Base-by-base conservation (phyloP, 2,329 filamentous ascomycete species). In the Neopestalotiopsis sp. region DNA sequence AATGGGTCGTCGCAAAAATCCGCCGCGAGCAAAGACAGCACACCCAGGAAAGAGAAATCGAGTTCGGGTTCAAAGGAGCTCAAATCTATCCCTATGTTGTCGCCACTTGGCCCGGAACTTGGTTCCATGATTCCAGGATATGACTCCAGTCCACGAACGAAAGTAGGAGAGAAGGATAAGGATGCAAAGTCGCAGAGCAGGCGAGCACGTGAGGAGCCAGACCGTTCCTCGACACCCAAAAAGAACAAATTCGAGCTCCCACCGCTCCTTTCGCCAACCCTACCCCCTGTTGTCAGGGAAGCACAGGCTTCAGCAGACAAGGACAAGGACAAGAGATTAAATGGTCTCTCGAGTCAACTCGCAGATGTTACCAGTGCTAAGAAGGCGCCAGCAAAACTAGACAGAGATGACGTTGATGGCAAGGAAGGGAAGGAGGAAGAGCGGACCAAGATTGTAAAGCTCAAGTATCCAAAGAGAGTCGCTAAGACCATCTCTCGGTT, bases 261-360 rank as follows among this genome's bases (percentile, higher is more conserved):
- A 0, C 79, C 83, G 0, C 78, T 89, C 6, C 79, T 90, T 12
- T 90, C 88, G 0, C 88, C 88, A 0, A 89, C 87, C 0, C 75
- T 90, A 6, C 88, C 88, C 1, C 79, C 85, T 0, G 75, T 84
- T 20, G 78, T 90, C 0, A 85, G 89, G 70, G 84, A 82, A 68
- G 83, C 84, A 38, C 52, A 78, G n/a, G 63, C 42, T 12, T 24
- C 24, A 49, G 42, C 38, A 49, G 61, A 64, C 5, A 79, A 80
- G 68, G 80, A 77, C 32, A 79, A 77, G 67, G 75, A 76, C 45
- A 9, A 70, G 67, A 49, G 74, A 75, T 65, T 76, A 72, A 68
- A 75, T 69, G 30, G 70, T 68, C 32, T 77, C 78, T 42, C 68
- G 72, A 10, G 76, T 77, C 1, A 79, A 81, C n/a, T 78, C 78